phyloP scores from a whole-genome alignment of 2,329 filamentous ascomycete species.

The Beauveria medogensis region DNA sequence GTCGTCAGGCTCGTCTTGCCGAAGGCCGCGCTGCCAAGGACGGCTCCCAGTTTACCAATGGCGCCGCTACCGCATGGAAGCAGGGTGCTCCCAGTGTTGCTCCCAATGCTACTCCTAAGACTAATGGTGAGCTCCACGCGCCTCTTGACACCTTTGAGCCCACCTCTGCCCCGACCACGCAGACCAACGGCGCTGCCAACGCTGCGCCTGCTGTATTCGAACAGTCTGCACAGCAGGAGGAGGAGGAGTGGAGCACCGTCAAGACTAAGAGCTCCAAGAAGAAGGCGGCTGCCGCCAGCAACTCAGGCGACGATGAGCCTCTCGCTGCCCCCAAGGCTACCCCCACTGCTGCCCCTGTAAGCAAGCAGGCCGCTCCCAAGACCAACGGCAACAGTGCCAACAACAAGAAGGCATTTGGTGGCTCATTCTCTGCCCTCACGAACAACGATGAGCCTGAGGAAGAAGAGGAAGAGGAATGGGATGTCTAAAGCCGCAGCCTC shows the following conservation, averaged over 20 bases:
- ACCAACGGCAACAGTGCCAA: not conserved
- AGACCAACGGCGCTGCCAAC: conserved; percentile 25
- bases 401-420: conserved; percentile 27
- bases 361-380: not conserved
- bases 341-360: conserved; percentile 9
- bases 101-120: conserved; percentile 25
- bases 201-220: conserved; percentile 48
- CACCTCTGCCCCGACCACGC: conserved; percentile 16
- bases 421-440: conserved; percentile 42
- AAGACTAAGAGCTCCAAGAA: conserved; percentile 38
- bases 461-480: conserved; percentile 42
- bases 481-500: conserved; percentile 33
- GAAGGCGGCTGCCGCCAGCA: conserved; percentile 29
- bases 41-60: conserved; percentile 52
- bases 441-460: conserved; percentile 35
- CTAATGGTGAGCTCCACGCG: conserved; percentile 30
- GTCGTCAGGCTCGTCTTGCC: conserved; percentile 69
- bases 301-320: conserved; percentile 28
- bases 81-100: conserved; percentile 26
- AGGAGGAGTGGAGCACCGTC: conserved; percentile 55
- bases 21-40: conserved; percentile 80
- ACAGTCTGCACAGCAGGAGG: conserved; percentile 52
- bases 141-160: conserved; percentile 51
- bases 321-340: conserved; percentile 20
- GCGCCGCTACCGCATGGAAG: conserved; percentile 35